A percentile compares a stretch with the other conserved stretches of the same genome.
Conservation (phyloP, 129 eudicot genomes). For the Tanacetum coccineum region DNA sequence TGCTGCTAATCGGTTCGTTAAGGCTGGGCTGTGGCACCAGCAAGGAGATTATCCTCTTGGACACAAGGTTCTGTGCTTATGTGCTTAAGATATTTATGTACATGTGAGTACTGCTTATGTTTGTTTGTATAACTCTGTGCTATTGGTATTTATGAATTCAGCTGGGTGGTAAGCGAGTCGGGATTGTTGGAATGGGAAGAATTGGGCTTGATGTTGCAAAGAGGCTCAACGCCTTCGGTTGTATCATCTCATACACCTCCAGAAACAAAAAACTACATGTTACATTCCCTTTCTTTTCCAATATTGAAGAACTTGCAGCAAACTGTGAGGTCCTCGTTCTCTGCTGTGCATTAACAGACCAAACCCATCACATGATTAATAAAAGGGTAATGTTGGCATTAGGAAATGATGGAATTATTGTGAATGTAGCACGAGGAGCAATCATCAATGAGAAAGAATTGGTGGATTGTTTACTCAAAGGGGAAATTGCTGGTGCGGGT, state of each 20-base stretch:
- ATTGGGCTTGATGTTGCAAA: constrained; percentile 68
- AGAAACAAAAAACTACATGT: constrained; percentile 49
- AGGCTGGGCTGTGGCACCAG: constrained; percentile 49
- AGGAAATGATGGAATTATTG: constrained; percentile 56
- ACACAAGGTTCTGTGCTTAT: constrained; percentile 35
- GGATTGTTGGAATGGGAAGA: constrained; percentile 82
- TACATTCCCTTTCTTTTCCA: constrained; percentile 39
- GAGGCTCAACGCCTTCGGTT: constrained; percentile 65
- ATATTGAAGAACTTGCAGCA: constrained; percentile 43
- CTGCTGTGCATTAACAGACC: constrained; percentile 61
- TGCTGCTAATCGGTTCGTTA: constrained; percentile 54
- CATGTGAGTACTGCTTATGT: neutral
- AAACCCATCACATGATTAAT: constrained; percentile 62
- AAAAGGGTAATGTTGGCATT: constrained; percentile 47
- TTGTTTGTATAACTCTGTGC: neutral
- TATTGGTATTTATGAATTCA: constrained; percentile 25
- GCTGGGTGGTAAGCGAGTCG: constrained; percentile 72
- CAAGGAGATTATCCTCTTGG: constrained; percentile 37
- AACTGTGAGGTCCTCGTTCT: constrained; percentile 49
- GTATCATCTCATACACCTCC: constrained; percentile 57
- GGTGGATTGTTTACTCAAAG: constrained; percentile 40
- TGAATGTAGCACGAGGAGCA: constrained; percentile 72
- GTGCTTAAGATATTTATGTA: neutral
- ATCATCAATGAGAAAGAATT: constrained; percentile 60
- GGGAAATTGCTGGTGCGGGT: constrained; percentile 82